These are phyloP conservation scores for Kodamaea alishanica DNA, from an alignment of 1,139 yeast species.

Conservation along the genomic window DNA sequence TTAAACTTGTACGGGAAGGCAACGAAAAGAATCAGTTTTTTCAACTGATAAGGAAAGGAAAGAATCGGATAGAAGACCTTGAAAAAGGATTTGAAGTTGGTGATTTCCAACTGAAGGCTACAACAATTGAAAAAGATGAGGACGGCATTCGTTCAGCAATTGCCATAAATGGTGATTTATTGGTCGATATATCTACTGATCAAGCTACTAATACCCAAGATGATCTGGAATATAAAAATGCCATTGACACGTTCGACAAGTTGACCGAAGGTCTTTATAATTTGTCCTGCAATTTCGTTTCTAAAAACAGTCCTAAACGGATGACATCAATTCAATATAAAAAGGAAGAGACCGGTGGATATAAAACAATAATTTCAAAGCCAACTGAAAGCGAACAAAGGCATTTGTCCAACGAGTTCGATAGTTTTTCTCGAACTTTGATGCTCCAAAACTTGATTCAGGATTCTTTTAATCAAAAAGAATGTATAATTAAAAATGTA, in stretches of 20 bases:
- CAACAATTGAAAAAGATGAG: no score
- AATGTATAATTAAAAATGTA: slow-evolving; percentile 21
- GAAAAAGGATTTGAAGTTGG: no score
- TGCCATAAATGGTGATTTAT: background rate
- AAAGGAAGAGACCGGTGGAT: slow-evolving; percentile 4
- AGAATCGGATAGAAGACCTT: no score
- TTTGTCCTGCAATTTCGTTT: background rate
- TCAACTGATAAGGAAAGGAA: no score
- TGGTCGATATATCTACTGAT: background rate
- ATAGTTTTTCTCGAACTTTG: slow-evolving; percentile 27
- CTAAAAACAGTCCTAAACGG: slow-evolving; percentile 4
- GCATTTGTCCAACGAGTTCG: slow-evolving; percentile 19
- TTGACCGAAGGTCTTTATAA: slow-evolving; percentile 10
- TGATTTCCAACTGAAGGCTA: no score
- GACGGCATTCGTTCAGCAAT: background rate
- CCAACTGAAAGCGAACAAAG: slow-evolving; percentile 15
- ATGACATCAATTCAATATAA: slow-evolving; percentile 13
- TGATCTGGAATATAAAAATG: slow-evolving; percentile 18
- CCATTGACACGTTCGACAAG: slow-evolving; percentile 16
- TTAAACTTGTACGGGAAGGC: background rate
- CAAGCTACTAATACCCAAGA: background rate
- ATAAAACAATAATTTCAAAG: slow-evolving; percentile 14
- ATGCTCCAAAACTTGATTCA: slow-evolving; percentile 26
- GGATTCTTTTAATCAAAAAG: slow-evolving; percentile 12
- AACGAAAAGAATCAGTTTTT: no score